These are phyloP conservation scores for Penicillium rolfsii DNA, from an alignment of 2,329 filamentous ascomycete genomes.

Conservation along the genomic window DNA sequence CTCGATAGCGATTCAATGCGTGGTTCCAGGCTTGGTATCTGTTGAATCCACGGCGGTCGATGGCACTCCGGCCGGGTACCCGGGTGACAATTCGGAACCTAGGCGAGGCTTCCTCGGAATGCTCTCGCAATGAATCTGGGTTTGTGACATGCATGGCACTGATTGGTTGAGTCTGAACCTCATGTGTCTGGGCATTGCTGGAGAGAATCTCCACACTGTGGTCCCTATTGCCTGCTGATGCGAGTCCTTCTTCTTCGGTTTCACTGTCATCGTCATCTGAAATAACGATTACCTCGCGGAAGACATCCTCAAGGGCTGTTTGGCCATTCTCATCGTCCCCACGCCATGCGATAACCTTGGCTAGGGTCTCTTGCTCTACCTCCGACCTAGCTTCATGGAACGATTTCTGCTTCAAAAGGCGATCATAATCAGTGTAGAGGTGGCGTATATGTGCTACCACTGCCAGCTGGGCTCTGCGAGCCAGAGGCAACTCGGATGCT, in stretches of 20 bases:
- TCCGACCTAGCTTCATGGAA: constrained; percentile 59
- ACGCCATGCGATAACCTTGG: constrained; percentile 64
- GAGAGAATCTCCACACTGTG: constrained; percentile 50
- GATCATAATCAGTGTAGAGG: constrained; percentile 65
- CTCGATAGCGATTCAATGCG: constrained; percentile 46
- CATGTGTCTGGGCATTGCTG: constrained; percentile 41
- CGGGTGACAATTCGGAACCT: constrained; percentile 43
- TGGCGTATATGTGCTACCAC: constrained; percentile 66
- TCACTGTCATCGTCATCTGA: constrained; percentile 62
- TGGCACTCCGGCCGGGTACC: constrained; percentile 36
- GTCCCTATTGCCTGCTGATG: constrained; percentile 36
- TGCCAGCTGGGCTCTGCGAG: constrained; percentile 63
- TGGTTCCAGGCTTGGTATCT: constrained; percentile 54
- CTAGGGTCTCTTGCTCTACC: constrained; percentile 60
- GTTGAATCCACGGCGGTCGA: constrained; percentile 50
- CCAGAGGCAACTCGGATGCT: constrained; percentile 56
- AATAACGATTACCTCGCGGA: constrained; percentile 66
- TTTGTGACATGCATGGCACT: constrained; percentile 28
- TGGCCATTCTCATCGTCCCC: constrained; percentile 60
- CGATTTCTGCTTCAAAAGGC: constrained; percentile 55
- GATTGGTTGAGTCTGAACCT: constrained; percentile 39
- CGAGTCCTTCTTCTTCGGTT: constrained; percentile 41
- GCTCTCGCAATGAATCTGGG: constrained; percentile 31
- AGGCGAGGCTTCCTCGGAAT: constrained; percentile 41
- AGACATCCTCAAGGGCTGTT: constrained; percentile 62